Base-by-base conservation (phyloP, 495 filamentous ascomycete species). In the Neurospora africana region DNA sequence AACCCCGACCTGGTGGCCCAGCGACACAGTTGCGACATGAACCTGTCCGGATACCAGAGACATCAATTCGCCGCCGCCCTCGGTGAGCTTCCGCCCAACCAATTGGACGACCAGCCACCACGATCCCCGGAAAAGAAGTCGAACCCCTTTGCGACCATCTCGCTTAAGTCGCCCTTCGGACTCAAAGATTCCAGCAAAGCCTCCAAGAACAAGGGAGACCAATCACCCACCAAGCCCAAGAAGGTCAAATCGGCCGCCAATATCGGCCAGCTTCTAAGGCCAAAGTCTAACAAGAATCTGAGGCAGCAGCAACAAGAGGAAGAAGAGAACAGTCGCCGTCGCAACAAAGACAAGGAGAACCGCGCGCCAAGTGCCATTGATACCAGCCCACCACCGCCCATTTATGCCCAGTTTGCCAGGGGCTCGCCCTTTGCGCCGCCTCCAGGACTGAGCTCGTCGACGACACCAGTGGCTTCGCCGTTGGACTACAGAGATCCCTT, bases 181-280 rank as follows among this genome's bases (percentile, higher is more conserved):
- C 83, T 80, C 8, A 87, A 81, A 74, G 88, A 91, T 67, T 68
- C 72, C 21, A 71, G 73, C 84, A 89, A 78, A 82, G 80, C 74
- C 67, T 77, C 72, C 81, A 87, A 78, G 81, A 79, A 74, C 68
- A 72, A 72, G 37, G 43, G 19, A 35, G 47, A 41, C 39, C 81
- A 79, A 67, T 85, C 87, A 53, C 75, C 82, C 4, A 80, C 79
- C 44, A 91, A 88, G 71, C 89, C 91, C 8, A 94, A 94, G 80
- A 96, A 95, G 84, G 87, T 89, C 21, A 97, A 96, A 76, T 96
- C 93, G 0, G 86, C 91, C 5, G 93, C 91, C 67, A 94, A 91
- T 76, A 83, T 97, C 5, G 86, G 89, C 0, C 89, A 85, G 5
- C 86, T 92, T 11, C 68, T 85, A 81, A 85, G 88, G 47, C 86